Percentiles rank a stretch among this genome's conserved stretches.
Conservation (phyloP, 805 yeast genomes). For the Metschnikowia kofuensis region DNA sequence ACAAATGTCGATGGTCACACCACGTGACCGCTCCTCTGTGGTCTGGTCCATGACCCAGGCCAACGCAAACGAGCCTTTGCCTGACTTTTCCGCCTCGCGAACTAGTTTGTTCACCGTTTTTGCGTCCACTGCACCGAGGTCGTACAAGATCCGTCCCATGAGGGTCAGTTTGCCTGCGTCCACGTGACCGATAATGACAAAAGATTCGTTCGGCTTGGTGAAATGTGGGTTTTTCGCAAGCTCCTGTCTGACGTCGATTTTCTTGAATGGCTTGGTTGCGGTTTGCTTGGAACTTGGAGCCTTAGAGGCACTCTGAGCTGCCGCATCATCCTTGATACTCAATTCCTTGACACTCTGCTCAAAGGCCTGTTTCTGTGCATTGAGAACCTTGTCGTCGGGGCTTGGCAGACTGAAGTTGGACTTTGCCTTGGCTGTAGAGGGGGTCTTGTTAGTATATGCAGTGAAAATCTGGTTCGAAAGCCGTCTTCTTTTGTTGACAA, state of each 20-base stretch:
- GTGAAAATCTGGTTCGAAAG: slow-evolving; percentile 19
- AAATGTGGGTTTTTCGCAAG: slow-evolving; percentile 29
- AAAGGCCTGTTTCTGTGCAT: slow-evolving; percentile 53
- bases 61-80: slow-evolving; percentile 76
- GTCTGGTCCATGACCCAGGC: slow-evolving; percentile 90
- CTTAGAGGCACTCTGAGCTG: background rate
- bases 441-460: slow-evolving; percentile 42
- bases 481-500: slow-evolving; percentile 8
- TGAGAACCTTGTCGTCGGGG: slow-evolving; percentile 72
- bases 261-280: slow-evolving; percentile 41
- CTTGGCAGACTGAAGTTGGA: slow-evolving; percentile 65
- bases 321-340: slow-evolving; percentile 18
- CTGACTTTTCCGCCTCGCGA: slow-evolving; percentile 61
- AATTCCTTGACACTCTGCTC: slow-evolving; percentile 30
- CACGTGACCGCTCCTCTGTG: slow-evolving; percentile 67
- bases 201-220: slow-evolving; percentile 57
- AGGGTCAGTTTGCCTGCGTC: slow-evolving; percentile 84
- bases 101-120: slow-evolving; percentile 60
- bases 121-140: slow-evolving; percentile 63
- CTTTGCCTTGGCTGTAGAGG: slow-evolving; percentile 40
- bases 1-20: slow-evolving; percentile 77
- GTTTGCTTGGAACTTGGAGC: slow-evolving; percentile 13
- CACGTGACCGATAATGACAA: slow-evolving; percentile 82
- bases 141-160: slow-evolving; percentile 70
- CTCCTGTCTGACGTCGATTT: slow-evolving; percentile 42